A percentile compares a stretch with the other conserved stretches of the same genome.
These are phyloP conservation scores for Trematosphaeria pertusa DNA, from an alignment of 2,329 filamentous ascomycete genomes.

Conservation along the genomic window DNA sequence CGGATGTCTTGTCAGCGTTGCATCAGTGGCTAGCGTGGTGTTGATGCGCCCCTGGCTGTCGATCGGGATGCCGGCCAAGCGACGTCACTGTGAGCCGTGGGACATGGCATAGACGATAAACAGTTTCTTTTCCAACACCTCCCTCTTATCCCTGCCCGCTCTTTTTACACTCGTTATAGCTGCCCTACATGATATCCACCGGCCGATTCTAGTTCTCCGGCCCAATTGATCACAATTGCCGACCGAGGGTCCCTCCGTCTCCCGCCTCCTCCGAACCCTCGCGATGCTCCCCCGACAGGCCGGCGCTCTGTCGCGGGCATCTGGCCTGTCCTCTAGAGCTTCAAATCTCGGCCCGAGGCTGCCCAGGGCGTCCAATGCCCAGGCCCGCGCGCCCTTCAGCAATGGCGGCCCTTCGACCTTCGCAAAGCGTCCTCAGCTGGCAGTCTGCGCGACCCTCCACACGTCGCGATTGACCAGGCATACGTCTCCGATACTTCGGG, in stretches of 20 bases:
- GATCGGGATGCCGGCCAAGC: conserved; percentile 1
- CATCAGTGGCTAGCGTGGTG: conserved; percentile 19
- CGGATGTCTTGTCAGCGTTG: conserved; percentile 22
- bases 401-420: conserved; percentile 33
- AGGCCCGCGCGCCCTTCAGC: conserved; percentile 32
- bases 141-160: not conserved
- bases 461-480: conserved; percentile 24
- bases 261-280: conserved; percentile 8
- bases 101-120: too few species aligned
- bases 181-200: conserved; percentile 12
- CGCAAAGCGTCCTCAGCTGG: conserved; percentile 30
- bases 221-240: conserved; percentile 19
- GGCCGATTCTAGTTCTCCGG: not conserved
- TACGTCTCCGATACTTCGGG: conserved; percentile 28
- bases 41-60: conserved; percentile 3
- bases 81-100: conserved; percentile 11
- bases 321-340: conserved; percentile 25
- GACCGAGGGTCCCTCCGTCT: not conserved
- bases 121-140: not conserved
- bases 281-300: conserved; percentile 41
- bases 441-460: conserved; percentile 25
- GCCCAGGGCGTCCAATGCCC: conserved; percentile 11
- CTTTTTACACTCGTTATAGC: conserved; percentile 12
- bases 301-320: conserved; percentile 36
- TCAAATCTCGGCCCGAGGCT: conserved; percentile 17